phyloP scores from a whole-genome alignment of 192 early-diverging fungal species.

The Coemansia sp. region DNA sequence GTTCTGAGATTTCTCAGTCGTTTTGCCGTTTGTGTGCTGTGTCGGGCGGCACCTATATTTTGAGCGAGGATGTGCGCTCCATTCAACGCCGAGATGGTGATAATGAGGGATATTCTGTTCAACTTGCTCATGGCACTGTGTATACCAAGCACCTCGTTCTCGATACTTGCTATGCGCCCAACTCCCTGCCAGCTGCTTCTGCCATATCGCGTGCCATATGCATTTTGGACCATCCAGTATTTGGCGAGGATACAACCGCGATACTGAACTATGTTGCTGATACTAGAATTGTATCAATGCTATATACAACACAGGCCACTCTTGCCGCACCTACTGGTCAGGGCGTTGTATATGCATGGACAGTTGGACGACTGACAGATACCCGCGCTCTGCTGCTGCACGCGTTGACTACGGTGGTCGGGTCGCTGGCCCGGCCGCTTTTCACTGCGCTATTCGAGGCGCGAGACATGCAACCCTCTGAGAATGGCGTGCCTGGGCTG shows the following conservation, averaged over 20 bases:
- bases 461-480: slow-evolving; percentile 7
- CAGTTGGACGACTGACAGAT: slow-evolving; percentile 5
- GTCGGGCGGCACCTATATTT: slow-evolving; percentile 86
- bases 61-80: slow-evolving; percentile 56
- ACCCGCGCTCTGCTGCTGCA: slow-evolving; percentile 3
- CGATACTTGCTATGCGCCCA: slow-evolving; percentile 57
- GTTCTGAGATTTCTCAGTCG: slow-evolving; percentile 85
- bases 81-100: slow-evolving; percentile 37
- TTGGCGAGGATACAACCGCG: slow-evolving; percentile 34
- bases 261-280: slow-evolving; percentile 15
- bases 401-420: slow-evolving; percentile 9
- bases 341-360: slow-evolving; percentile 27
- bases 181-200: slow-evolving; percentile 25
- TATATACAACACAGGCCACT: slow-evolving; percentile 36
- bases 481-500: not conserved
- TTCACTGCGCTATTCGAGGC: slow-evolving; percentile 19
- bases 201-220: slow-evolving; percentile 49
- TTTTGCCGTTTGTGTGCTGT: slow-evolving; percentile 92
- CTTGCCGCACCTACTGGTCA: slow-evolving; percentile 31
- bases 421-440: slow-evolving; percentile 2
- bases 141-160: slow-evolving; percentile 53
- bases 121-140: slow-evolving; percentile 40
- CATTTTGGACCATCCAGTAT: slow-evolving; percentile 46
- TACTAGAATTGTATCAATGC: slow-evolving; percentile 16
- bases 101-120: not conserved